Percentiles rank a stretch among this genome's conserved stretches.
These are phyloP conservation scores for Citrus inodora DNA, from an alignment of 345 rosid genomes.

Conservation along the genomic window DNA sequence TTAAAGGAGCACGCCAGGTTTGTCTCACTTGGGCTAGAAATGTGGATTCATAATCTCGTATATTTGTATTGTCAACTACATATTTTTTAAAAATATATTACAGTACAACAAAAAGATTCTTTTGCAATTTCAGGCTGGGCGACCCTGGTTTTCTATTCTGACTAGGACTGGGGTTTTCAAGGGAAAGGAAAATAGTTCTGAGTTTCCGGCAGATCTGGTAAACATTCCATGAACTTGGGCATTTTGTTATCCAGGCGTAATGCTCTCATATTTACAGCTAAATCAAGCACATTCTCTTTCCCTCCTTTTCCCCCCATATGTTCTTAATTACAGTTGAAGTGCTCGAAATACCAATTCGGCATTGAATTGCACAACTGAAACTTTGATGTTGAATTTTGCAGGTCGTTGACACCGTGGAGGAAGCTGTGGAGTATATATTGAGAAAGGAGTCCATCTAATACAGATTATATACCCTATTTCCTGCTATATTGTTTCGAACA, in stretches of 20 bases:
- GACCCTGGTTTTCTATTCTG: slow-evolving; percentile 86
- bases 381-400: slow-evolving; percentile 23
- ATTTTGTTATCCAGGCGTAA: neutral
- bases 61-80: neutral
- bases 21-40: slow-evolving; percentile 5
- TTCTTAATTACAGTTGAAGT: neutral
- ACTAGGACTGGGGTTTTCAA: slow-evolving; percentile 86
- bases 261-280: neutral
- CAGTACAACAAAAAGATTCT: neutral
- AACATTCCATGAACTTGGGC: neutral
- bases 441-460: slow-evolving; percentile 32
- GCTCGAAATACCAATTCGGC: neutral
- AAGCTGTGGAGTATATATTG: slow-evolving; percentile 71
- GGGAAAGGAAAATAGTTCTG: slow-evolving; percentile 52
- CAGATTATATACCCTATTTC: neutral
- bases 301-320: too few species aligned
- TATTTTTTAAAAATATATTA: neutral
- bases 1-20: slow-evolving; percentile 71
- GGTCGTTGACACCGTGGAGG: slow-evolving; percentile 82
- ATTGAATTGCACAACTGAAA: neutral
- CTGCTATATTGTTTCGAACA: neutral
- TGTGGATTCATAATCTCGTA: neutral
- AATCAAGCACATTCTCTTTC: neutral
- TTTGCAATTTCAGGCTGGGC: slow-evolving; percentile 54
- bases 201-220: slow-evolving; percentile 75